These are phyloP conservation scores for Zea mays DNA, from an alignment of 176 grass and related monocot genomes.

Conservation along the genomic window Zm-B73-REFERENCE-NAM-5.0 NC_050104.1:144631501-144632000, in stretches of 20 bases:
- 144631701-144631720: slow-evolving; percentile 70
- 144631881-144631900: background rate
- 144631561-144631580: slow-evolving; percentile 89
- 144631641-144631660: slow-evolving; percentile 64
- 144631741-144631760: slow-evolving; percentile 25
- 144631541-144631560: slow-evolving; percentile 79
- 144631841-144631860: slow-evolving; percentile 28
- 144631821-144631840: slow-evolving; percentile 47
- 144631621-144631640: slow-evolving; percentile 65
- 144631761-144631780: background rate
- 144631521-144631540: slow-evolving; percentile 87
- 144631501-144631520: slow-evolving; percentile 84
- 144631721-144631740: slow-evolving; percentile 43
- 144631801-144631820: slow-evolving; percentile 28
- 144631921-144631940: background rate
- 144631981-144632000: background rate
- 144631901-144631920: slow-evolving; percentile 3
- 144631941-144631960: background rate
- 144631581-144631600: slow-evolving; percentile 87
- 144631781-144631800: slow-evolving; percentile 42
- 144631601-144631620: slow-evolving; percentile 81
- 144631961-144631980: no score
- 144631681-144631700: slow-evolving; percentile 60
- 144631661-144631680: slow-evolving; percentile 65
- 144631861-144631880: background rate